Conservation (phyloP, 352 stramenopile species). For the Phytophthora podocarpi region DNA sequence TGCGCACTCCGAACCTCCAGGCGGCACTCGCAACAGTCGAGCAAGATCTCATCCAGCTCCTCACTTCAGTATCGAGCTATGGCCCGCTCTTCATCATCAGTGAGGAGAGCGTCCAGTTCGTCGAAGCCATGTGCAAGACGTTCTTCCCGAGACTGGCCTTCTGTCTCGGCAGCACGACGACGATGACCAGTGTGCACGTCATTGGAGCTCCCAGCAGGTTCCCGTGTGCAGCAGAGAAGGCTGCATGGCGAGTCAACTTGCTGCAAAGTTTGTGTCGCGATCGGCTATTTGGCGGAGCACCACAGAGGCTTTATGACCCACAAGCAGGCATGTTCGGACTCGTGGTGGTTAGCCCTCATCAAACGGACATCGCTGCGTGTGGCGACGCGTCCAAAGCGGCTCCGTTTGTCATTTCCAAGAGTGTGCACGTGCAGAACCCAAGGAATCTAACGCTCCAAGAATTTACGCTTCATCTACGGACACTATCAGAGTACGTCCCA, state of each 20-base stretch:
- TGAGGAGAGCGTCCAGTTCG: constrained; percentile 63
- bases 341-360: constrained; percentile 63
- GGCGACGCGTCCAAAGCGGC: constrained; percentile 55
- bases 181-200: constrained; percentile 65
- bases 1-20: constrained; percentile 53
- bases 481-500: constrained; percentile 55
- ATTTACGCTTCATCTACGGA: constrained; percentile 60
- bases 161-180: constrained; percentile 53
- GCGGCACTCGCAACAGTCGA: constrained; percentile 61
- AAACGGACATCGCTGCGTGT: constrained; percentile 58
- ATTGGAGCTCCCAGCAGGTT: constrained; percentile 61
- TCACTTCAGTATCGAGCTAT: constrained; percentile 50
- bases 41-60: constrained; percentile 56
- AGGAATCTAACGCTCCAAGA: constrained; percentile 54
- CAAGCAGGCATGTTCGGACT: constrained; percentile 56
- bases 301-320: constrained; percentile 48
- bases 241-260: constrained; percentile 54
- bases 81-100: constrained; percentile 73
- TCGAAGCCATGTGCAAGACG: constrained; percentile 61
- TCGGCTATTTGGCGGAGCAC: constrained; percentile 50
- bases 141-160: constrained; percentile 72
- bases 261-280: constrained; percentile 66
- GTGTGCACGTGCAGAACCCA: constrained; percentile 57
- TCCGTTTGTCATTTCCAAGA: constrained; percentile 68
- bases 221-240: constrained; percentile 54